These are phyloP conservation scores for Fusarium torreyae DNA, from an alignment of 2,329 filamentous ascomycete species.

Conservation along the genomic window DNA sequence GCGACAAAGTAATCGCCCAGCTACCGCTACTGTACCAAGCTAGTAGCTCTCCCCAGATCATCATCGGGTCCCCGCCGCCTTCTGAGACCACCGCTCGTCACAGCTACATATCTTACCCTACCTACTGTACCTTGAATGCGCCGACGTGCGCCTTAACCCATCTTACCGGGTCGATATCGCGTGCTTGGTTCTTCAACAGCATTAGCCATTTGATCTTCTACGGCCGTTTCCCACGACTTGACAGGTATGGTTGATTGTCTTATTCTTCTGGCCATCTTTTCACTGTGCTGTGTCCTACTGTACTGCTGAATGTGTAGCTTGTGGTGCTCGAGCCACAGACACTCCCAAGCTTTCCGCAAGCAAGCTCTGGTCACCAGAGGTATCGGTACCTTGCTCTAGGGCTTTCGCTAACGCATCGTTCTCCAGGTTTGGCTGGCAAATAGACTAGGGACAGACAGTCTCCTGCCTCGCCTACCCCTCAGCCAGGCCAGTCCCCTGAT, in stretches of 20 bases:
- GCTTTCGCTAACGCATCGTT: conserved; percentile 43
- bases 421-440: conserved; percentile 46
- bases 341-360: conserved; percentile 37
- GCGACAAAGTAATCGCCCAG: conserved; percentile 43
- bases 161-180: conserved; percentile 7
- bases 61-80: conserved; percentile 26
- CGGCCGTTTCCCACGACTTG: background rate
- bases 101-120: conserved; percentile 18
- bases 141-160: conserved; percentile 14
- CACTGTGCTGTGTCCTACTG: conserved; percentile 1
- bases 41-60: conserved; percentile 50
- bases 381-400: conserved; percentile 48
- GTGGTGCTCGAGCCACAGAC: conserved; percentile 34
- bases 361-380: conserved; percentile 37
- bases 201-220: background rate
- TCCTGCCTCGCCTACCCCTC: conserved; percentile 40
- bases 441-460: conserved; percentile 41
- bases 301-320: conserved; percentile 16
- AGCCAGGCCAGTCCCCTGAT: conserved; percentile 35
- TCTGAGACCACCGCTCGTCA: conserved; percentile 35
- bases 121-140: conserved; percentile 27
- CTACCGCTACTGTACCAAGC: conserved; percentile 27
- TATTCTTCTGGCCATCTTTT: background rate
- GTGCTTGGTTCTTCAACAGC: conserved; percentile 20
- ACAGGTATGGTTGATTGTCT: conserved; percentile 22